phyloP scores from a whole-genome alignment of 2,329 filamentous ascomycete species.

The Drechslerella coelobrocha region DNA sequence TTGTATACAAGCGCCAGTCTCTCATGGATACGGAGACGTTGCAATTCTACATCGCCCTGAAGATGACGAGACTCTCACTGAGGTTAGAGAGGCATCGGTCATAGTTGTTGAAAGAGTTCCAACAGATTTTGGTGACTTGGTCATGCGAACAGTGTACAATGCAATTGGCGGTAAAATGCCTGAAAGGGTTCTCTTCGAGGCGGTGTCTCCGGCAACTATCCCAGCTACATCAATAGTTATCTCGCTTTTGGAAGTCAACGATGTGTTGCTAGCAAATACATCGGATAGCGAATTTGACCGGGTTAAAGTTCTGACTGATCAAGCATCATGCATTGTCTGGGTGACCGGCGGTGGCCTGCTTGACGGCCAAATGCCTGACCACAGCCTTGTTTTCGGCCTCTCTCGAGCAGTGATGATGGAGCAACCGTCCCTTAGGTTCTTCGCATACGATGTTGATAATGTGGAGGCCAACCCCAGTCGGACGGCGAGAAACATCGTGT shows the following conservation, averaged over 20 bases:
- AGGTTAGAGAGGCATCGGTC: not conserved
- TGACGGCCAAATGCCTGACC: slow-evolving; percentile 43
- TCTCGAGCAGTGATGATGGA: slow-evolving; percentile 52
- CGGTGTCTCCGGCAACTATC: slow-evolving; percentile 6
- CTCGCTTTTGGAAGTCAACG: slow-evolving; percentile 39
- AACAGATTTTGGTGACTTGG: not conserved
- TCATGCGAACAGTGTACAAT: not conserved
- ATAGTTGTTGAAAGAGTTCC: slow-evolving; percentile 9
- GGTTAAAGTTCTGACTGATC: slow-evolving; percentile 42
- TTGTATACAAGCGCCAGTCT: too few relatives aligned
- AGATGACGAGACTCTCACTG: not conserved
- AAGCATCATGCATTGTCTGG: slow-evolving; percentile 51
- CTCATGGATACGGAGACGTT: too few relatives aligned
- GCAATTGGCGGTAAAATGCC: slow-evolving; percentile 8
- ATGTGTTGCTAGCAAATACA: slow-evolving; percentile 30
- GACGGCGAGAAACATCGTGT: slow-evolving; percentile 30
- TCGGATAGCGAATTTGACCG: slow-evolving; percentile 32
- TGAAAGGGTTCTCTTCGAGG: slow-evolving; percentile 13
- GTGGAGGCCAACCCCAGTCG: slow-evolving; percentile 3
- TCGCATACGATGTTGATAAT: slow-evolving; percentile 51
- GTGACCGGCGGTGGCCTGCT: slow-evolving; percentile 49
- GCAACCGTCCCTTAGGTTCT: slow-evolving; percentile 53
- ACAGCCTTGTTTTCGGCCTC: slow-evolving; percentile 51
- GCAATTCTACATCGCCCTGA: not conserved
- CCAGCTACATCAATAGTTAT: slow-evolving; percentile 20